phyloP scores from a whole-genome alignment of 2,329 filamentous ascomycete genomes.

The Didymella glomerata region DNA sequence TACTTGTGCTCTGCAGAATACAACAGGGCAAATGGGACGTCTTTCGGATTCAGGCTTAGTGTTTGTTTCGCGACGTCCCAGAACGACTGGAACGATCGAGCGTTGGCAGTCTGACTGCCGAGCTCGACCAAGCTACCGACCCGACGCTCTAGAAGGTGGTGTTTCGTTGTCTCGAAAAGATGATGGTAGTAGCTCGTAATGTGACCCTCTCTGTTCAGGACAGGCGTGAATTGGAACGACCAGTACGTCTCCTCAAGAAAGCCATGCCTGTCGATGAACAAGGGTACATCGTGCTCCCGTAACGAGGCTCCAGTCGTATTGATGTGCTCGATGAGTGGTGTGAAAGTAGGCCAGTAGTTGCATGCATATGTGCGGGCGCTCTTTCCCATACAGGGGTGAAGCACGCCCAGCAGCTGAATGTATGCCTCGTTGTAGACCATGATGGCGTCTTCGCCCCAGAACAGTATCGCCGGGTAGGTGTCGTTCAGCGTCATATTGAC shows the following conservation, averaged over 20 bases:
- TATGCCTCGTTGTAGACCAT: slow-evolving; percentile 53
- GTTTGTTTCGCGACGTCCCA: slow-evolving; percentile 73
- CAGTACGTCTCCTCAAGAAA: slow-evolving; percentile 81
- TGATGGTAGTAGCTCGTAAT: slow-evolving; percentile 79
- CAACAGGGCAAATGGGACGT: slow-evolving; percentile 39
- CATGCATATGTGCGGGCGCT: slow-evolving; percentile 66
- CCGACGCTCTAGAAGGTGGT: slow-evolving; percentile 33
- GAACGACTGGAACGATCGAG: slow-evolving; percentile 73
- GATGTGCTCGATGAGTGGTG: slow-evolving; percentile 35
- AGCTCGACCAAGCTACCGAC: slow-evolving; percentile 66
- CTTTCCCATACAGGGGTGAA: slow-evolving; percentile 68
- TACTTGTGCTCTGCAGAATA: slow-evolving; percentile 33
- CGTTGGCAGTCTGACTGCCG: slow-evolving; percentile 73
- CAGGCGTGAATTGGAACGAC: slow-evolving; percentile 78
- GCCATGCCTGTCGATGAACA: slow-evolving; percentile 73
- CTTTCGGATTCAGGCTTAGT: slow-evolving; percentile 72
- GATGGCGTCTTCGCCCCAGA: slow-evolving; percentile 55
- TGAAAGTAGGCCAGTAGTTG: slow-evolving; percentile 65
- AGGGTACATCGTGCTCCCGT: slow-evolving; percentile 70
- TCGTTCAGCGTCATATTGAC: slow-evolving; percentile 75
- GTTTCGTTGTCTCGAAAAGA: slow-evolving; percentile 77
- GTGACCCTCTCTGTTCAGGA: slow-evolving; percentile 73
- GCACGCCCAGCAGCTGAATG: slow-evolving; percentile 36
- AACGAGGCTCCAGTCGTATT: slow-evolving; percentile 33
- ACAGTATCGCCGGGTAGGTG: slow-evolving; percentile 65